A percentile compares a stretch with the other conserved stretches of the same genome.
phyloP scores from a whole-genome alignment of 768 basidiomycete genomes.

The Trametes cubensis region DNA sequence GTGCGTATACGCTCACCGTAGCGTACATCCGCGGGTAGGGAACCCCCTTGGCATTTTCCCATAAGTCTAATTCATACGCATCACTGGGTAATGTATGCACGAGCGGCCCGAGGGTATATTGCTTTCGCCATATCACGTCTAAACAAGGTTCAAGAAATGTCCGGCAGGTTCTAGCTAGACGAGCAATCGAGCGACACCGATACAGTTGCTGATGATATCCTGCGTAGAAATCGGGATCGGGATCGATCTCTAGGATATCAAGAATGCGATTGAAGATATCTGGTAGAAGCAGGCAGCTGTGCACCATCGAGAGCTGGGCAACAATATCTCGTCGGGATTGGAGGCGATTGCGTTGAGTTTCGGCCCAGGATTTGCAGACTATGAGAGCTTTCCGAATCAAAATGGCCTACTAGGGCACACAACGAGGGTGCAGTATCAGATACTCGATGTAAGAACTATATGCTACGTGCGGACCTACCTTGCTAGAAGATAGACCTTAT shows the following conservation, averaged over 20 bases:
- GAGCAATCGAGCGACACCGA: not conserved
- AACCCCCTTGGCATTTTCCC: no score
- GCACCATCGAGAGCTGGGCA: not conserved
- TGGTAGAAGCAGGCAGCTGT: not conserved
- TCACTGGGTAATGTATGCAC: not conserved
- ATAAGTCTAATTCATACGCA: no score
- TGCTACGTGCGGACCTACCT: no score
- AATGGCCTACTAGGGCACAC: no score
- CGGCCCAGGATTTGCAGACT: no score
- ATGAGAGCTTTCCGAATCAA: no score
- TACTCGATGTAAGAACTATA: no score
- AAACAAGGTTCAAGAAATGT: not conserved
- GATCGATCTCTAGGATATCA: not conserved
- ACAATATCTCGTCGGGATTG: no score
- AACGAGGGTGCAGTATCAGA: no score
- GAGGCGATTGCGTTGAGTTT: no score
- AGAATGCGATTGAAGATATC: slow-evolving; percentile 4
- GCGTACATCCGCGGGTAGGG: not conserved
- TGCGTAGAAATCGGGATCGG: not conserved
- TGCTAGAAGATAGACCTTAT: no score
- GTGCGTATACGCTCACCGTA: no score
- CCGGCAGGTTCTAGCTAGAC: not conserved
- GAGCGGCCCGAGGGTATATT: not conserved
- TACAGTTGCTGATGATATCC: not conserved
- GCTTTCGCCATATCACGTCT: not conserved